These are phyloP conservation scores for Picea glauca DNA, from an alignment of 75 land plant species.

Conservation along the genomic window DNA sequence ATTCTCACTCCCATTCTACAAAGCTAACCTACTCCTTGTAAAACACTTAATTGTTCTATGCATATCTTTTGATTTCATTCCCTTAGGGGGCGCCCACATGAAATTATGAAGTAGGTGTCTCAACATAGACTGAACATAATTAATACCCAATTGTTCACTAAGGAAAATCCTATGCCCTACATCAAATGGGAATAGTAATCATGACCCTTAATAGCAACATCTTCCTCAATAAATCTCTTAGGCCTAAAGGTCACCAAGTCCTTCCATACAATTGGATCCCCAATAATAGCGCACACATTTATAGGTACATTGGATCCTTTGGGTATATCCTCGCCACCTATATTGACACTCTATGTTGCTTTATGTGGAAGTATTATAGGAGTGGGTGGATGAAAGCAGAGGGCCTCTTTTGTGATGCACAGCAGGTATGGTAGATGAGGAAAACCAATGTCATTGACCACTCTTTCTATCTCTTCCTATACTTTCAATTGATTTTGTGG, in stretches of 20 bases:
- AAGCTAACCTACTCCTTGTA: no score
- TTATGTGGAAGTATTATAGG: conserved; percentile 92
- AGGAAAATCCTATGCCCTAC: conserved; percentile 83
- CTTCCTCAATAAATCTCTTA: conserved; percentile 75
- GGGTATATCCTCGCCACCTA: conserved; percentile 83
- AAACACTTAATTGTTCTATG: no score
- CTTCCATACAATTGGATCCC: conserved; percentile 71
- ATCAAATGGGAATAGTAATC: conserved; percentile 73
- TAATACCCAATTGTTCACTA: conserved; percentile 78
- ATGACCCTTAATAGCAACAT: no score
- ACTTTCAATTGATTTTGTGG: conserved; percentile 68
- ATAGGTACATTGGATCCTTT: conserved; percentile 71
- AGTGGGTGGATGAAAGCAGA: conserved; percentile 82
- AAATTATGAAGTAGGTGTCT: conserved; percentile 81
- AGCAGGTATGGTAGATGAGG: conserved; percentile 71
- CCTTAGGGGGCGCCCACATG: conserved; percentile 53
- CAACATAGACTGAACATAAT: conserved; percentile 72
- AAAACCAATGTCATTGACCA: conserved; percentile 56
- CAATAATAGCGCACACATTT: conserved; percentile 76
- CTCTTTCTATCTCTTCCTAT: conserved; percentile 78
- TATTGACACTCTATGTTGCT: conserved; percentile 60
- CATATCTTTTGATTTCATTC: conserved; percentile 43
- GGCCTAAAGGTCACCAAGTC: conserved; percentile 65
- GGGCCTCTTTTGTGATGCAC: conserved; percentile 59
- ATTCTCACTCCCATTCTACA: no score